These are phyloP conservation scores for Penicillium robsamsonii DNA, from an alignment of 495 filamentous ascomycete species.

Conservation along the genomic window DNA sequence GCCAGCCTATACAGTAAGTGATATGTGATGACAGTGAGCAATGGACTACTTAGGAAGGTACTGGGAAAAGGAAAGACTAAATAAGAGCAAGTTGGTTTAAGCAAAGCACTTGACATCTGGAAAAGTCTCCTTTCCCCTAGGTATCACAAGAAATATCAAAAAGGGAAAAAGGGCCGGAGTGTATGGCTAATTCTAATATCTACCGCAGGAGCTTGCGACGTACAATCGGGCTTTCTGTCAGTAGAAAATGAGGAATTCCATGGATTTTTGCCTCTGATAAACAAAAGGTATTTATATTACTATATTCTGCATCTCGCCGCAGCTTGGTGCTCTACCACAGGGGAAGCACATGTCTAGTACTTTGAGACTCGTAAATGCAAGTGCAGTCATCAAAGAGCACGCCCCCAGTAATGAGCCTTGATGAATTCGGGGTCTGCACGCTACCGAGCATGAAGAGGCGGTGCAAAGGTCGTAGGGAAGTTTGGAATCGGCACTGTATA, in stretches of 20 bases:
- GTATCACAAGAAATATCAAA: background rate
- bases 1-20: background rate
- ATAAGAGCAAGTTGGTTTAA: background rate
- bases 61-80: background rate
- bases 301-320: background rate
- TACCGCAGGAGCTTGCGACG: background rate
- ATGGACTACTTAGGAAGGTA: background rate
- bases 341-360: background rate
- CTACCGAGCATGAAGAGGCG: too few relatives aligned
- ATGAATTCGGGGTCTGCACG: too few relatives aligned
- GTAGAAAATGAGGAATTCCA: background rate
- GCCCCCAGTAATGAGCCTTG: too few relatives aligned
- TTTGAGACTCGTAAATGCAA: background rate
- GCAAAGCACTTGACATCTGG: background rate
- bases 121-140: background rate
- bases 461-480: too few relatives aligned
- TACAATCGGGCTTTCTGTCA: background rate
- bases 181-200: constrained; percentile 3
- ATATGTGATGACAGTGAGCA: background rate
- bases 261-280: background rate
- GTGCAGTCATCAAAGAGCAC: background rate
- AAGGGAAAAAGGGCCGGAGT: background rate
- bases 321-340: background rate
- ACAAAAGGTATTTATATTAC: background rate
- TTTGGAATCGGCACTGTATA: too few relatives aligned